Conservation (phyloP, 1,139 yeast genomes). For the Debaryomyces psychrophilus region DNA sequence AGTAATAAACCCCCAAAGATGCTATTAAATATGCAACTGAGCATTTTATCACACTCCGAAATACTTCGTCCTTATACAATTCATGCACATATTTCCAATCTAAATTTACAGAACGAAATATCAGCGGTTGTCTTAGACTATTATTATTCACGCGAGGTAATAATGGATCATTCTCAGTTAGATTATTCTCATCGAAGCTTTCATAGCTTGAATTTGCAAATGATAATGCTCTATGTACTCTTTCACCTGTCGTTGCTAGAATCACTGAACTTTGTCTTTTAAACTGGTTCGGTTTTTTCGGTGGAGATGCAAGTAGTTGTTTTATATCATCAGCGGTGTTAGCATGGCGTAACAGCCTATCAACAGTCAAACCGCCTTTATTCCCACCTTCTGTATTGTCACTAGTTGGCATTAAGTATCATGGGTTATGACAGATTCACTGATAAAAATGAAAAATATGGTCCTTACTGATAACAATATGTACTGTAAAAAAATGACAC, state of each 20-base stretch:
- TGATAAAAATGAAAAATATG: not conserved
- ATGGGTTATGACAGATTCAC: not conserved
- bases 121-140: not conserved
- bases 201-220: constrained; percentile 26
- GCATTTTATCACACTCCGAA: constrained; percentile 57
- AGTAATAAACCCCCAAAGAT: constrained; percentile 73
- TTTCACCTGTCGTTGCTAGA: constrained; percentile 43
- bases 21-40: constrained; percentile 73
- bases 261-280: constrained; percentile 41
- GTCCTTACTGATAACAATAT: not conserved
- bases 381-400: not conserved
- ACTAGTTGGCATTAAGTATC: constrained; percentile 5
- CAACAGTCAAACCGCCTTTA: not conserved
- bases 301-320: constrained; percentile 1
- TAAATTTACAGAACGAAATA: not conserved
- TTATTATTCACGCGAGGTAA: constrained; percentile 7
- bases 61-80: constrained; percentile 21
- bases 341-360: not conserved
- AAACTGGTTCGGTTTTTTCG: not conserved
- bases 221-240: constrained; percentile 39
- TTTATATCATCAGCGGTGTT: constrained; percentile 3
- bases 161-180: constrained; percentile 11
- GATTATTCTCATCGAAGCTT: constrained; percentile 16
- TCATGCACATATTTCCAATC: not conserved
- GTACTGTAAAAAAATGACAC: not conserved